Conservation (phyloP, 2,329 filamentous ascomycete species). For the Lachnellula occidentalis region DNA sequence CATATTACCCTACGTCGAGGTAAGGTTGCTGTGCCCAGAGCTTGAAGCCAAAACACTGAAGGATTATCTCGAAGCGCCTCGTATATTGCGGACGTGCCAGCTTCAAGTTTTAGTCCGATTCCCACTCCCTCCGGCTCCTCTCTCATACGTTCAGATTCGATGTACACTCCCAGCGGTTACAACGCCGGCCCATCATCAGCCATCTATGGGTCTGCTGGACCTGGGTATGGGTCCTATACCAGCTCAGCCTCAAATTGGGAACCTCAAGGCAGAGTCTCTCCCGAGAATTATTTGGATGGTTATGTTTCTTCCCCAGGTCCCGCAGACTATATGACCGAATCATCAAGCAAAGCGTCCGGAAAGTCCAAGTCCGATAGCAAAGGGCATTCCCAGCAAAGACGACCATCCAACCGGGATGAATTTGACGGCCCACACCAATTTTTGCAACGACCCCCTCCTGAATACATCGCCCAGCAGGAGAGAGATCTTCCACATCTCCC, state of each 20-base stretch:
- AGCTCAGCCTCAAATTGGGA: slow-evolving; percentile 29
- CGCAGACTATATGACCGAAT: slow-evolving; percentile 56
- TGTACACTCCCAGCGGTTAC: slow-evolving; percentile 29
- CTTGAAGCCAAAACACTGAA: slow-evolving; percentile 24
- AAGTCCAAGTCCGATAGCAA: slow-evolving; percentile 45
- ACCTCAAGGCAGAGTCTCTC: slow-evolving; percentile 29
- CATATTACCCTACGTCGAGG: slow-evolving; percentile 29
- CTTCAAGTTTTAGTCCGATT: slow-evolving; percentile 26
- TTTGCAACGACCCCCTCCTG: slow-evolving; percentile 64
- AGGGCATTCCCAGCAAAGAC: slow-evolving; percentile 49
- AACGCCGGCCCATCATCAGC: slow-evolving; percentile 25
- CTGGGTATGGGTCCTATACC: slow-evolving; percentile 26
- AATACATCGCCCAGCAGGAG: slow-evolving; percentile 70
- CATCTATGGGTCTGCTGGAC: slow-evolving; percentile 27
- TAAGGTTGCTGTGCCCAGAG: slow-evolving; percentile 21
- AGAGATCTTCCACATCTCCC: slow-evolving; percentile 76
- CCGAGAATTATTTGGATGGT: slow-evolving; percentile 31
- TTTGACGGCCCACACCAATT: slow-evolving; percentile 86
- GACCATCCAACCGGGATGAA: slow-evolving; percentile 77
- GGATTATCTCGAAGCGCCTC: slow-evolving; percentile 23
- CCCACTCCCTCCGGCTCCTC: slow-evolving; percentile 16
- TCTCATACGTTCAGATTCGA: slow-evolving; percentile 23
- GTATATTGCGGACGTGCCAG: slow-evolving; percentile 23
- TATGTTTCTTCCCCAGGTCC: slow-evolving; percentile 51
- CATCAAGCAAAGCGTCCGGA: slow-evolving; percentile 37